These are phyloP conservation scores for Deuterostichococcus epilithicus DNA, from an alignment of 139 green algal species.

Conservation along the genomic window DNA sequence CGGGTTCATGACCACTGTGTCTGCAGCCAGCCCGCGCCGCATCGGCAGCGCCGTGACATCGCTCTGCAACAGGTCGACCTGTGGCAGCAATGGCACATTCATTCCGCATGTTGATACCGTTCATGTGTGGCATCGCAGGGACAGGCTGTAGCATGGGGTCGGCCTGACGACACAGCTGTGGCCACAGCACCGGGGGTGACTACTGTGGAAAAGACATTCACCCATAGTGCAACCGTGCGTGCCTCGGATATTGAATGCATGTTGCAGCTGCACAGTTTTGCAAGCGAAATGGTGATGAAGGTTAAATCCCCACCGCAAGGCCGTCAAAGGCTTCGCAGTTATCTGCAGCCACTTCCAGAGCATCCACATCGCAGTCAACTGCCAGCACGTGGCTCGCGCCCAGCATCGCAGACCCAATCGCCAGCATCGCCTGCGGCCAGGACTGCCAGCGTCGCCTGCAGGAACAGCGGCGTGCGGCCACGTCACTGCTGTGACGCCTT, in stretches of 20 bases:
- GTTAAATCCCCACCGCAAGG: constrained; percentile 38
- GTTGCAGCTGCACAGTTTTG: neutral
- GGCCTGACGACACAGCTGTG: too few relatives aligned
- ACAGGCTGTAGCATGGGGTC: too few relatives aligned
- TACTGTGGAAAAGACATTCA: too few relatives aligned
- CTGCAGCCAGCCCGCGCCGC: constrained; percentile 39
- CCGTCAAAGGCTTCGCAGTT: constrained; percentile 80
- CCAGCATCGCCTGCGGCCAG: constrained; percentile 86
- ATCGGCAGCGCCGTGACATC: constrained; percentile 37
- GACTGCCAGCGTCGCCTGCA: too few relatives aligned
- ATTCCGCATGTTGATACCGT: neutral
- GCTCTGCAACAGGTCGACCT: constrained; percentile 65
- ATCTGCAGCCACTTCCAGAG: constrained; percentile 54
- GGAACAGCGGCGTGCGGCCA: too few relatives aligned
- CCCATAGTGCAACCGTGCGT: too few relatives aligned
- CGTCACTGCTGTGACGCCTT: too few relatives aligned
- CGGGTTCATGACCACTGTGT: constrained; percentile 93
- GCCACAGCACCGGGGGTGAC: too few relatives aligned
- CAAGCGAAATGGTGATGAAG: neutral
- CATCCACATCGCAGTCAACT: constrained; percentile 83
- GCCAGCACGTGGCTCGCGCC: constrained; percentile 72
- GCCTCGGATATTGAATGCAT: too few relatives aligned
- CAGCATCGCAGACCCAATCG: constrained; percentile 76
- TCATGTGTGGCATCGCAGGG: too few relatives aligned
- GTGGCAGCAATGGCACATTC: neutral